Evolutionary conservation across 1,139 yeast genomes (phyloP), one percentile per base, ranked within the genome.

Genomic region (Taiozyma sp.): DNA sequence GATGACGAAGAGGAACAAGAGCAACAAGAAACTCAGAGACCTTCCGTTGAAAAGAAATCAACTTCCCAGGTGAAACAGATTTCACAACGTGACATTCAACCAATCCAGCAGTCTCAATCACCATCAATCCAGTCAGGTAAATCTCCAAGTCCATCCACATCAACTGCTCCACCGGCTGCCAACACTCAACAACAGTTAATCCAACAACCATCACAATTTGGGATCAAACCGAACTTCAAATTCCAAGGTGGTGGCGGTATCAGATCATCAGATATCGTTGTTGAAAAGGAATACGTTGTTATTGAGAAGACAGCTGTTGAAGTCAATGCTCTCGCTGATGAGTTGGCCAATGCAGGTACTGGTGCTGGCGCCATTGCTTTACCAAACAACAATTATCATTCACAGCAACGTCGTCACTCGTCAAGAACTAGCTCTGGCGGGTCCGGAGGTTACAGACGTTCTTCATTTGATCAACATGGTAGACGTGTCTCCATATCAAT

Each of bases 291-390:
- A 62, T 93, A 93, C 62, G 98, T 93, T 45, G 96, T 93, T 41
- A 93, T 93, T 28, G 98, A 93, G 66, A 92, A 91, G 67, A 79
- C 96, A 49, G 90, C 95, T 0, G 97, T 93, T 5, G 98, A 93
- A 67, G 96, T 93, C 12, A 93, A 93, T 70, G 95, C 96, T 1
- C 74, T 93, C 51, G 98, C 98, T 10, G 98, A 93, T 68, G 96
- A 91, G 65, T 73, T 92, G 51, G 93, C 88, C 2, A 78, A 78
- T 56, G 84, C 86, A 2, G 87, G 88, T 1, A 71, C 80, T 49
- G 82, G 83, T 1, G 80, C 77, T 4, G 75, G 72, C 27, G 84
- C 82, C 0, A 75, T 78, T 49, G 62, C 63, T 8, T 48, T 57
- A 14, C 61, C 64, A 43, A n/a, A 27, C 12, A 53, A 52, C 52